Base-by-base conservation (phyloP, 331 rosid species). In the Malus hybrid region DNA sequence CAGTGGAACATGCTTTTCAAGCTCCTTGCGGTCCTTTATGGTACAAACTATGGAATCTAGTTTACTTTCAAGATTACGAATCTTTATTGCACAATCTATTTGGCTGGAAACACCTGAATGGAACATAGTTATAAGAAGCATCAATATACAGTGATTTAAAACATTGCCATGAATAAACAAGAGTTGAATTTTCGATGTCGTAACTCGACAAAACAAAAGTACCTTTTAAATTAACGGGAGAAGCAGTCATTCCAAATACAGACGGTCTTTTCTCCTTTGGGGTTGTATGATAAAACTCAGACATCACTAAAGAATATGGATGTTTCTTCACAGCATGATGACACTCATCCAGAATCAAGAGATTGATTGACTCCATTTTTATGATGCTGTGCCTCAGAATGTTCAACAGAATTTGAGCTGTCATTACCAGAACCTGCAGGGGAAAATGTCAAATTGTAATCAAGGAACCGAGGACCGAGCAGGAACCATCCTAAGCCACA, bases 241-340 rank as follows among this genome's bases (percentile, higher is more conserved):
- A 95, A 77, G 99, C 99, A 56, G 99, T 95, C 99, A 95, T 95
- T 84, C 99, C 99, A 85, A 95, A 95, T 59, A 95, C 88, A 76
- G 91, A 73, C 32, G 99, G 99, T 64, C 99, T 90, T 86, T 85
- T 92, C 78, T 92, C 91, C 83, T 88, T 95, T 34, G 92, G 80
- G 28, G 97, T 90, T 61, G 91, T 92, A 85, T 95, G 99, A 88
- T 95, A 95, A 88, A 95, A 95, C 87, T 95, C 99, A 3, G 99
- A 95, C 99, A 95, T 95, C 82, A 95, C 97, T 76, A 95, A 82
- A 8, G 97, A 95, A 87, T 95, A 95, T 13, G 99, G 99, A 80
- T 95, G 99, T 81, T 95, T 95, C 86, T 95, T 95, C 85, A 92
- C 97, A 55, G 99, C 99, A 66, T 95, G 99, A 86, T 95, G 99